A percentile compares a stretch with the other conserved stretches of the same genome.
phyloP scores from a whole-genome alignment of 2,329 filamentous ascomycete genomes.

The Lachnellula hyalina region DNA sequence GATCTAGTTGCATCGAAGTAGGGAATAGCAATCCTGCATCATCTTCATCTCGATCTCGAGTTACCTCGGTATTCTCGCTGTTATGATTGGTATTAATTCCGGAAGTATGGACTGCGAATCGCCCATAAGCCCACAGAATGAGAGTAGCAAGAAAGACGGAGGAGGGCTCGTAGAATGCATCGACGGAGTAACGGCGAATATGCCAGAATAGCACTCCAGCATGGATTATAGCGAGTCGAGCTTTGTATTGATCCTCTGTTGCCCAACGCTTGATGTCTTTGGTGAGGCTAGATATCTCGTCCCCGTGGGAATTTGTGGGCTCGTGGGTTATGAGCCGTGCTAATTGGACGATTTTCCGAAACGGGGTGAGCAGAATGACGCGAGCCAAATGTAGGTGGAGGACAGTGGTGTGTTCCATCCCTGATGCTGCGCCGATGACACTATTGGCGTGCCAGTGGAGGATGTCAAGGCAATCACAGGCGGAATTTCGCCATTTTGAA shows the following conservation, averaged over 20 bases:
- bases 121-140: constrained; percentile 40
- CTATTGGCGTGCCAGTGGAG: constrained; percentile 40
- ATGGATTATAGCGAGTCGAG: constrained; percentile 50
- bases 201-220: constrained; percentile 49
- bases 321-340: constrained; percentile 9
- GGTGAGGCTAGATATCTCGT: constrained; percentile 24
- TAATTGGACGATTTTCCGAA: constrained; percentile 20
- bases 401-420: constrained; percentile 40
- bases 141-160: constrained; percentile 42
- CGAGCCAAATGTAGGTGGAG: constrained; percentile 39
- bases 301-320: neutral
- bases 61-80: neutral
- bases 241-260: constrained; percentile 48
- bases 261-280: constrained; percentile 42
- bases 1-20: constrained; percentile 46
- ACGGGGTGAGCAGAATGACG: constrained; percentile 37
- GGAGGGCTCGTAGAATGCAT: constrained; percentile 43
- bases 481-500: constrained; percentile 41
- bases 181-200: constrained; percentile 42
- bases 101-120: constrained; percentile 14
- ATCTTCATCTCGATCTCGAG: constrained; percentile 6
- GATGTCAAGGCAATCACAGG: constrained; percentile 39
- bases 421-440: constrained; percentile 34
- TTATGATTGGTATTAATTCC: neutral
- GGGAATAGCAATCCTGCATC: constrained; percentile 28